Evolutionary conservation across 176 grass and related monocot species (phyloP), one percentile per base, ranked within the genome.

Genomic region (Paspalum notatum): DNA sequence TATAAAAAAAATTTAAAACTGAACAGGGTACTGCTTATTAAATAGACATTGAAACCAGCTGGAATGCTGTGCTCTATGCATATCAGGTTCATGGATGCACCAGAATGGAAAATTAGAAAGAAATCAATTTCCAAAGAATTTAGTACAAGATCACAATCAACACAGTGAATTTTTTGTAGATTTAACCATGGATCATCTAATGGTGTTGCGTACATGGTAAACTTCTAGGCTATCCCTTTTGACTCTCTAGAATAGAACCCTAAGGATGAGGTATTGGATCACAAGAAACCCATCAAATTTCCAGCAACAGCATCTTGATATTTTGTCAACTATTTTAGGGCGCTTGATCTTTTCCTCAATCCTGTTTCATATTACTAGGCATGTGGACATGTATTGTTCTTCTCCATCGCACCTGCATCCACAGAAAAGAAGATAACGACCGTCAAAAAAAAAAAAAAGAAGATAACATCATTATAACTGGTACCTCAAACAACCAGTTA

Each of bases 381-480:
- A 52, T 65, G 57, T 25, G 44, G 22, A 24, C 26, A 65, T 26
- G 22, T 14, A 54, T 7, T 87, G 38, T 66, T 25, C 40, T 65
- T 48, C 58, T 78, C 74, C 66, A 25, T 20, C 43, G 66, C 67
- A 65, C 16, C 40, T 61, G 56, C 16, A 66, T 83, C 50, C 66
- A 24, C 57, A n/a, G n/a, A n/a, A n/a, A n/a, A n/a, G n/a, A n/a
- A n/a, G n/a, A n/a, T n/a, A n/a, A n/a, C n/a, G n/a, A n/a, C n/a
- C n/a, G n/a, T n/a, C n/a, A n/a, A n/a, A n/a, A 63, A 3, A 38
- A 5, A 41, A 1, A 21, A 66, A 48, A 79, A 79, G 40, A 55
- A 79, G 27, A 72, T 12, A 27, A 14, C 14, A 24, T 72, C 21
- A 58, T 75, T 68, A 45, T 77, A 66, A 88, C 50, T 27, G 27